Evolutionary conservation across 805 yeast species (phyloP), one percentile per base, ranked within the genome.

Genomic region (Ascoidea rubescens): DNA sequence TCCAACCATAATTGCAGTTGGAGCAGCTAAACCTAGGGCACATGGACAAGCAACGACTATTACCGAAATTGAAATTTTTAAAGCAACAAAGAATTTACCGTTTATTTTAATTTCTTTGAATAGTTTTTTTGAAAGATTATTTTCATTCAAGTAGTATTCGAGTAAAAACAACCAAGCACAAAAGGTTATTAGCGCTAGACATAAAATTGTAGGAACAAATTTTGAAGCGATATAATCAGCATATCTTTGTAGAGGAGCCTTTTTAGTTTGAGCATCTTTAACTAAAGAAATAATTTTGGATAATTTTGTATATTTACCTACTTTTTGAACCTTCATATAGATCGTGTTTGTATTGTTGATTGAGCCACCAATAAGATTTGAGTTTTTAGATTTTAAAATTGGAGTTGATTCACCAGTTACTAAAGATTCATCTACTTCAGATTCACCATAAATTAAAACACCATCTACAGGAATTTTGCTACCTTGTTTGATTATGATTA

Each of bases 1-100:
- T 6, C 97, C 99, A 1, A 93, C 99, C 97, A 95, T 93, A 8
- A 93, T 87, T 0, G 98, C 98, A 1, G 99, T 95, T 1, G 99
- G 99, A 0, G 98, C 96, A 4, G 97, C 97, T 50, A 93, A 72
- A 2, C 99, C 99, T 30, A 93, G 69, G 0, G 99, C 98, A 74
- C 99, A 93, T 0, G 99, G 99, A 67, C 99, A 93, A 1, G 99
- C 99, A 50, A 93, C 97, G 8, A 93, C 96, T 57, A 95, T 78
- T 5, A 93, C 99, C 5, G 95, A 82, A 31, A 93, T 91, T 5
- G 95, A 83, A 48, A 90, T 74, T 60, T 85, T 81, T 53, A 95
- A 66, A 62, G 91, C 83, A 4, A 78, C 78, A 63, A 79, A 81
- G 56, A 80, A 72, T 51, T 75, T 74, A 7, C 88, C 87, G 56